Evolutionary conservation across 83 land plant species (phyloP).

Genomic region (Thuja plicata): DNA sequence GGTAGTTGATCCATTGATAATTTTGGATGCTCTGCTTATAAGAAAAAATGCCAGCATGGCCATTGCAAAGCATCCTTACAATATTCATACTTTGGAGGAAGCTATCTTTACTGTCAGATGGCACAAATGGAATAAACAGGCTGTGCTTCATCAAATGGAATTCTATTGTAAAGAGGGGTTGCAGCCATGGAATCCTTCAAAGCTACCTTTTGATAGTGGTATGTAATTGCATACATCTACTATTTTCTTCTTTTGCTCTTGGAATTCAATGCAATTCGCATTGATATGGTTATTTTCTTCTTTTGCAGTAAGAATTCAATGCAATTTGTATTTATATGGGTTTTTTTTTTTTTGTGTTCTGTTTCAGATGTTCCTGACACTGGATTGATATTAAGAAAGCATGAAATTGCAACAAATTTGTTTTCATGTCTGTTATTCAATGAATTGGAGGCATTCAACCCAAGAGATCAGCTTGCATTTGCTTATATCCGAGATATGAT

Average conservation of each 20-base stretch:
- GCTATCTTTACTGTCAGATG: slow-evolving; percentile 74
- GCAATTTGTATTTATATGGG: background rate
- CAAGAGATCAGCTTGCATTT: slow-evolving; percentile 73
- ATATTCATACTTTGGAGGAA: slow-evolving; percentile 65
- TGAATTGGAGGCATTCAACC: slow-evolving; percentile 68
- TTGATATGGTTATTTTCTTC: background rate
- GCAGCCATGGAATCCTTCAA: slow-evolving; percentile 56
- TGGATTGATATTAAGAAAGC: slow-evolving; percentile 58
- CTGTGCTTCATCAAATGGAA: slow-evolving; percentile 60
- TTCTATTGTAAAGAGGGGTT: slow-evolving; percentile 65
- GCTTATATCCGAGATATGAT: slow-evolving; percentile 66
- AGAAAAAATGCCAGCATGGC: slow-evolving; percentile 50
- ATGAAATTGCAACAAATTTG: slow-evolving; percentile 41
- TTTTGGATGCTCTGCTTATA: slow-evolving; percentile 48
- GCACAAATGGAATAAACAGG: slow-evolving; percentile 61
- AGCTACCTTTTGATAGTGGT: slow-evolving; percentile 70
- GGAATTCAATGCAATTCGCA: background rate
- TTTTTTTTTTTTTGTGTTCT: background rate
- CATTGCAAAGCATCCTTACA: slow-evolving; percentile 55
- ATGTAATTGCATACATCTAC: background rate
- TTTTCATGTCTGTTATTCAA: slow-evolving; percentile 78
- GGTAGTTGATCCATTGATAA: slow-evolving; percentile 50
- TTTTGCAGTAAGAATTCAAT: background rate
- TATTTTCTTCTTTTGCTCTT: background rate
- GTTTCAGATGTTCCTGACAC: slow-evolving; percentile 75